Base-by-base conservation (phyloP, 2,329 filamentous ascomycete species). In the Chaetomium sp. region DNA sequence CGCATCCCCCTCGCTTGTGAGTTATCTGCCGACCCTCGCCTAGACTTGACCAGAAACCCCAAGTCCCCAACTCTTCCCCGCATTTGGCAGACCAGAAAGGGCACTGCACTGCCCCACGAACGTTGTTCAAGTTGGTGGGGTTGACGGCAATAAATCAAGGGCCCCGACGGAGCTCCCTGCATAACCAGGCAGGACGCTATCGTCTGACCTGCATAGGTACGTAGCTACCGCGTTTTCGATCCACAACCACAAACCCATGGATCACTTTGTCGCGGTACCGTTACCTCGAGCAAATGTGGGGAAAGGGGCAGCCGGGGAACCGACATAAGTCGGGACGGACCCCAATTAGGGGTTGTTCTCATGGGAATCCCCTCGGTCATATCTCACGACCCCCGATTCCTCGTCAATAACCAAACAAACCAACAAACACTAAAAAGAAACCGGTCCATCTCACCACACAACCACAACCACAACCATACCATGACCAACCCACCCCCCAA, bases 71-170 rank as follows among this genome's bases (percentile, higher is more conserved):
- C 8, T 42, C 9, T 58, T 60, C 57, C 57, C 57, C 57, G 53
- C 51, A 54, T 31, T 31, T 10, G 3, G 13, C 13, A 27, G 4
- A 27, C 10, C 23, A 13, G 16, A 13, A 27, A 8, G 2, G 27
- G 13, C 13, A 25, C 27, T 25, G 13, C 27, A 19, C 50, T 21
- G 16, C 50, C 25, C 50, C 27, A 8, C 50, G 25, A 53, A 31
- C 50, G n/a, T 10, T 16, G 13, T n/a, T 42, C 33, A 4, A 16
- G 33, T 12, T 35, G 27, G 50, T 53, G 50, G 57, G 29, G 57
- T 31, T 38, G 29, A 45, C 62, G 76, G 62, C 62, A 61, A 64
- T 64, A 64, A 60, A 64, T 57, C 27, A 64, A 64, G 7, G 23
- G 35, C 57, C 62, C 62, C 27, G 62, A 21, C 19, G 10, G 35